Evolutionary conservation across 1,284 basidiomycete genomes (phyloP), one percentile per base, ranked within the genome.

Genomic region (Macrocystidia cucumis): DNA sequence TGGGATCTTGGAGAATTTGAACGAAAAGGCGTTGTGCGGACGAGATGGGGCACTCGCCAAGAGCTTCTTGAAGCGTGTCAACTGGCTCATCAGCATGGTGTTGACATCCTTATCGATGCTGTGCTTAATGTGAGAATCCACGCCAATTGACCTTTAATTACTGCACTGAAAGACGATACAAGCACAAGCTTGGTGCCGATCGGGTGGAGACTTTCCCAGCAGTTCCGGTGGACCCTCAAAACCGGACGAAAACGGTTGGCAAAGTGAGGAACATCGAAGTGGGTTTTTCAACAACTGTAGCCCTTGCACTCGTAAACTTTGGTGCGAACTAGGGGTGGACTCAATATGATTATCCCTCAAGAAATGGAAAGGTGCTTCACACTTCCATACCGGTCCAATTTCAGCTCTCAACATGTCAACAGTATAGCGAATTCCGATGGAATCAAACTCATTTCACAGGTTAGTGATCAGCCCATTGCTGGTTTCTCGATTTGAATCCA

Each of bases 1-100:
- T 91, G 86, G 85, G 90, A 92, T 54, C 62, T 97, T 7, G 93
- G 93, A 31, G 92, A 97, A 63, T 97, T 96, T 47, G 62, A 90
- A 34, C 85, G 89, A 56, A 93, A 91, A 56, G 86, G 84, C 8
- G 63, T 72, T n/a, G 60, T 75, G 34, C 57, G 67, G 6, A 97
- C 92, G n/a, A 76, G 92, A 44, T 98, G 91, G 89, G 93, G 93
- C 12, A 85, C 82, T 9, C 85, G 83, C 47, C 76, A 90, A 29
- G 81, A 97, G 48, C 72, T 95, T 13, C 52, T 91, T 2, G 53
- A 60, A 3, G 80, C 85, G 8, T 83, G 87, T 54, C 55, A 61
- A 35, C 53, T 60, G 17, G 84, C 84, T 2, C 67, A 65, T 42
- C 54, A 62, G 43, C 62, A 70, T 44, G 70, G 77, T 3, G 67